Conservation (phyloP, 345 rosid genomes). For the Euphorbia lathyris region DNA sequence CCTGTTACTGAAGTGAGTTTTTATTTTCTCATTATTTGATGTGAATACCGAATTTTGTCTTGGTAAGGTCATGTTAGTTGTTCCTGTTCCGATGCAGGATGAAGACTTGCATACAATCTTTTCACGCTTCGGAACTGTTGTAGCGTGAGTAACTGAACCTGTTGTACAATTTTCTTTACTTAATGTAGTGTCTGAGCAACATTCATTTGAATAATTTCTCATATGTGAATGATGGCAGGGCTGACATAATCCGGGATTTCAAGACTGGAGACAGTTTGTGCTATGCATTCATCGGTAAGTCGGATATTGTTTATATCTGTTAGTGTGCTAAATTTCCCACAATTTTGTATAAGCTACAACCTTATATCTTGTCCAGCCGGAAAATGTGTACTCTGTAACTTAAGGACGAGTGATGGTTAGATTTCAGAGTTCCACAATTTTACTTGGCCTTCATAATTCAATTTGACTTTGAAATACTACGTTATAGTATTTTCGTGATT, state of each 20-base stretch:
- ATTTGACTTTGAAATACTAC: not conserved
- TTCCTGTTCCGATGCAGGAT: slow-evolving; percentile 55
- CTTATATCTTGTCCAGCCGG: not conserved
- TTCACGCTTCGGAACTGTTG: slow-evolving; percentile 88
- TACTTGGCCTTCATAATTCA: not conserved
- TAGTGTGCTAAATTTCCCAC: not conserved
- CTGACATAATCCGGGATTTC: slow-evolving; percentile 83
- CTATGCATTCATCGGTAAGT: slow-evolving; percentile 90
- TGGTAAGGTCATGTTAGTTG: slow-evolving; percentile 11
- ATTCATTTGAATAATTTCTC: slow-evolving; percentile 20
- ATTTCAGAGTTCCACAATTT: slow-evolving; percentile 4
- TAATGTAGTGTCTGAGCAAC: not conserved
- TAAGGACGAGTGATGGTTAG: not conserved
- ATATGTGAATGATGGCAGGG: slow-evolving; percentile 47
- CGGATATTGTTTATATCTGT: slow-evolving; percentile 6
- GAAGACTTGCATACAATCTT: slow-evolving; percentile 93
- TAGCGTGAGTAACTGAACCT: slow-evolving; percentile 50
- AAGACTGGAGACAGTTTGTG: slow-evolving; percentile 98
- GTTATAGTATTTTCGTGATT: not conserved
- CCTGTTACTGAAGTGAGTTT: slow-evolving; percentile 90
- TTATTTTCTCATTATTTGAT: slow-evolving; percentile 17
- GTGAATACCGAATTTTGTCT: not conserved
- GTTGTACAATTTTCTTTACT: slow-evolving; percentile 3
- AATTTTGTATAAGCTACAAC: not conserved
- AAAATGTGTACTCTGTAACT: not conserved